Evolutionary conservation across 306 rosid species (phyloP), one percentile per base, ranked within the genome.

Genomic region (Mimosa pudica): DNA sequence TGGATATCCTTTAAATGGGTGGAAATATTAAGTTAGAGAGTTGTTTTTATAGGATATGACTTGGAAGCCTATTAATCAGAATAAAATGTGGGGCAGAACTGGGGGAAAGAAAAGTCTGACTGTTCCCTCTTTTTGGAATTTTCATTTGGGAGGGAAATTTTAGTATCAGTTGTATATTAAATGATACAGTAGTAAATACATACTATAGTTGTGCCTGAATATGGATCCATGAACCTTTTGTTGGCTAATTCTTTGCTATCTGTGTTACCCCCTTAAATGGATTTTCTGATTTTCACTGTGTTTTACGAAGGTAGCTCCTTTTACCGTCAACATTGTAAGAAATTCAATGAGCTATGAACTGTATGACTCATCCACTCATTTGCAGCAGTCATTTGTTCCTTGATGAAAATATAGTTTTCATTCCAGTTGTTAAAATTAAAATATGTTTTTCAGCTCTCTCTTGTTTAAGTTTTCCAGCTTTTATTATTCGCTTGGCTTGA

Each of bases 1-100:
- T 71, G 79, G 33, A 7, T 75, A 16, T 61, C 30, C 60, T 75
- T 44, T 33, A 75, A 75, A 60, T 7, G 16, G 13, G 32, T 60
- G 24, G 24, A 42, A 58, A 20, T 20, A 33, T 49, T 42, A 74
- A 74, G 42, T 58, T 45, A 4, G 9, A 14, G 70, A 55, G 61
- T 20, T 74, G 13, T 38, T 14, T 10, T 75, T 45, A 45, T 42
- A 8, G 20, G 46, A 75, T 30, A 33, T 49, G 10, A 10, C 13
- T 70, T 47, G 17, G 42, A 70, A 70, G 52, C 44, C 41, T 11
- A 6, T 48, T 5, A 20, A 70, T 45, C 57, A 10, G 2, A 10
- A 70, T 3, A 10, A 70, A 46, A 46, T 45, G 60, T 30, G 10
- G 41, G 10, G 0, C 11, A 24, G 74, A 42, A 70, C 32, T 2